Evolutionary conservation across 2,329 filamentous ascomycete genomes (phyloP).

Genomic region (Trichoderma atroviride): DNA sequence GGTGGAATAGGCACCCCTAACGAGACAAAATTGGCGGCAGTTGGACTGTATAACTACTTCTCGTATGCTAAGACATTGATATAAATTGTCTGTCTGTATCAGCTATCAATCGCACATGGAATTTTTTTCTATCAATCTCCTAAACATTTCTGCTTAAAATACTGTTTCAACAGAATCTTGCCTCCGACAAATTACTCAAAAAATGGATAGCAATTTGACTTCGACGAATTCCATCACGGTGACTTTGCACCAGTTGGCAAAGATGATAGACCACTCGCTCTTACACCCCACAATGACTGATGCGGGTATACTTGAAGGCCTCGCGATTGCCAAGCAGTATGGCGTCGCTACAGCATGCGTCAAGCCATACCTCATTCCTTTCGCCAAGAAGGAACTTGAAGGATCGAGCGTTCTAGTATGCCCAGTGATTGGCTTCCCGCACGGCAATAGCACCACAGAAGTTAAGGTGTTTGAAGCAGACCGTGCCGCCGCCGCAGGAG

Average conservation of each 20-base stretch:
- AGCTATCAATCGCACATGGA: background rate
- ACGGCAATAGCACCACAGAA: background rate
- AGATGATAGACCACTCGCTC: background rate
- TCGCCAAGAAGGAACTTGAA: background rate
- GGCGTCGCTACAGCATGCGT: background rate
- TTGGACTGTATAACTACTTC: background rate
- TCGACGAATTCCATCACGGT: background rate
- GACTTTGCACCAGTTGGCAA: background rate
- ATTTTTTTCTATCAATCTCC: background rate
- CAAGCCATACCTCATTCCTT: background rate
- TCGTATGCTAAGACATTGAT: background rate
- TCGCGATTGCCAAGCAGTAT: background rate
- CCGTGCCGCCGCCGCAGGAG: conserved; percentile 51
- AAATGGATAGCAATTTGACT: background rate
- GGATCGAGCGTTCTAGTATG: background rate
- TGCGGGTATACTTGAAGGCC: background rate
- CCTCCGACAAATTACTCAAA: background rate
- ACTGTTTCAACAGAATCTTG: background rate
- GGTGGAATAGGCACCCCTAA: background rate
- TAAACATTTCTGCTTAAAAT: background rate
- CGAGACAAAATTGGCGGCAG: background rate
- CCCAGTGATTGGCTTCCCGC: background rate
- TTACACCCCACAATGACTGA: background rate
- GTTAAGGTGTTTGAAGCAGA: conserved; percentile 30
- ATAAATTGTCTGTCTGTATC: background rate